Base-by-base conservation (phyloP, 805 yeast species). In the Schwanniomyces polymorphus region DNA sequence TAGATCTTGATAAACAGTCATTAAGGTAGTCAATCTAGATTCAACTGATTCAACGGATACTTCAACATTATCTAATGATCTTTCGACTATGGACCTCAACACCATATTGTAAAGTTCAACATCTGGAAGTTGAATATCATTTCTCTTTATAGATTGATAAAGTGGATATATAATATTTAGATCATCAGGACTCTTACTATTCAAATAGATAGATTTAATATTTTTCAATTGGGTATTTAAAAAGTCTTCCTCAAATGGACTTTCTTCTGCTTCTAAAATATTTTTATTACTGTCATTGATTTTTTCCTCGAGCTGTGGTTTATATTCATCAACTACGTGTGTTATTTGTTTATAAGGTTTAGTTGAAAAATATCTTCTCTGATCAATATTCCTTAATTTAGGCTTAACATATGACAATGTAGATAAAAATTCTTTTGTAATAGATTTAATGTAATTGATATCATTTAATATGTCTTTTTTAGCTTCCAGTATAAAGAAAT, bases 1-100 rank as follows among this genome's bases (percentile, higher is more conserved):
- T 59, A 85, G 67, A 55, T 85, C 91, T 43, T 86, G 87, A 59
- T 86, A 86, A 29, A 85, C 82, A 17, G 81, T 84, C 52, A 86
- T 66, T 48, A 86, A 61, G 45, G 77, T 80, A 2, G 88, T 85
- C 60, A 86, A 70, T 58, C 78, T 79, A 40, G 76, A 77, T 59
- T 86, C 90, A 6, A 80, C 64, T 23, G 82, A 71, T 51, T 52
- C 61, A 4, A 67, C 47, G 4, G 55, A 44, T 3, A 39, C 9
- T 17, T 61, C 66, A 3, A 51, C 42, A 7, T 75, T 78, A 46
- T 78, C 79, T 33, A 80, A 64, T 2, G 70, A 56, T 61, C 94
- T 74, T 38, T 62, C 50, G 11, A 76, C 63, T 9, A 86, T 74
- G 0, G 91, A 82, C 17, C 67, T 61, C 38, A 86, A 64, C 5